These are phyloP conservation scores for Fusarium sp. DNA, from an alignment of 2,329 filamentous ascomycete species.

Conservation along the genomic window DNA sequence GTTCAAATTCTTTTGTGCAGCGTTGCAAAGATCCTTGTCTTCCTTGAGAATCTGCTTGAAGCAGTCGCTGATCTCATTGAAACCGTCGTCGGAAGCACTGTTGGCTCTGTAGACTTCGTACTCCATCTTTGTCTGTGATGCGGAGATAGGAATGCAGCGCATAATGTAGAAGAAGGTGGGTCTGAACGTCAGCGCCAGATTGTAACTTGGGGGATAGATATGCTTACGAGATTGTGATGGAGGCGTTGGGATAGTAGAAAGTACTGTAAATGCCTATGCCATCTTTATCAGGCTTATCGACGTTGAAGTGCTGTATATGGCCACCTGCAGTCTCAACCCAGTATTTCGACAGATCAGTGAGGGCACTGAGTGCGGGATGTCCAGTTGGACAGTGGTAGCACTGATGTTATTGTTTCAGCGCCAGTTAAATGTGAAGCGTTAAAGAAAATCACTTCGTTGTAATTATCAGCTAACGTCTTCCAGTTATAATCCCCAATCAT, in stretches of 20 bases:
- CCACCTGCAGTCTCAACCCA: constrained; percentile 56
- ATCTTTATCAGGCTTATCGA: constrained; percentile 41
- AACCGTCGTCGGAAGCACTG: not conserved
- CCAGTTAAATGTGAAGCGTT: too few relatives aligned
- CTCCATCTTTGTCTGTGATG: not conserved
- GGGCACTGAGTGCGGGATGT: constrained; percentile 60
- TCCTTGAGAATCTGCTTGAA: constrained; percentile 4
- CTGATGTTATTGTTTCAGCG: constrained; percentile 33
- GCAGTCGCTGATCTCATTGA: not conserved
- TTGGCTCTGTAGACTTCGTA: constrained; percentile 18
- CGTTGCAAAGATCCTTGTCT: constrained; percentile 2
- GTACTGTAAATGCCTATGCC: not conserved
- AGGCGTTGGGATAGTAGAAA: constrained; percentile 9
- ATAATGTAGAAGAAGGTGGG: constrained; percentile 16
- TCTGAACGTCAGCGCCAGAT: not conserved
- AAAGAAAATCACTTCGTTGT: constrained; percentile 54
- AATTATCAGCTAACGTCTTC: constrained; percentile 69
- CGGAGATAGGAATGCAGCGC: not conserved
- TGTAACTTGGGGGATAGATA: accelerated
- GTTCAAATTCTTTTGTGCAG: constrained; percentile 3
- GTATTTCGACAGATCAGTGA: constrained; percentile 57
- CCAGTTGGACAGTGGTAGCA: constrained; percentile 70
- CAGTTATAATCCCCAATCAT: constrained; percentile 66
- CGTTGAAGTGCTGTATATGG: constrained; percentile 58
- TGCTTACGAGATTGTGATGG: constrained; percentile 7